Evolutionary conservation across 768 basidiomycete genomes (phyloP).

Genomic region (Clitopilus hobsonii): DNA sequence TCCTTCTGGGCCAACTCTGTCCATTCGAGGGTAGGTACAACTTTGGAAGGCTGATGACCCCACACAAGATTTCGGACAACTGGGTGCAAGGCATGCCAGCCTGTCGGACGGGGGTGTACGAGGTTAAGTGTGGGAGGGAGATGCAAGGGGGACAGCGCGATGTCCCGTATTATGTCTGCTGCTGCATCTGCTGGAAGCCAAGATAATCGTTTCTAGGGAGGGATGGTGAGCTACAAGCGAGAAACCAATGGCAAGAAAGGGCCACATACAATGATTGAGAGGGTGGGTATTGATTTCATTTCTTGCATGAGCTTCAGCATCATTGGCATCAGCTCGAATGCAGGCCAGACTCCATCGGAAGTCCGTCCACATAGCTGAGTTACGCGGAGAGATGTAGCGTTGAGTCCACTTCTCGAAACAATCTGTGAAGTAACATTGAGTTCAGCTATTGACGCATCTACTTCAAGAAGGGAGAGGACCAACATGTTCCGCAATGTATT

Average conservation of each 20-base stretch:
- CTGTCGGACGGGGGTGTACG: constrained; percentile 28
- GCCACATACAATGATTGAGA: constrained; percentile 7
- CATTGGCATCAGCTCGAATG: constrained; percentile 28
- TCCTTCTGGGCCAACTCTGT: neutral
- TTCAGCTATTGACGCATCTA: neutral
- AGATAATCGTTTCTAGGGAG: constrained; percentile 20
- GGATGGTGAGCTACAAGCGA: neutral
- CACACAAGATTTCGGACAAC: neutral
- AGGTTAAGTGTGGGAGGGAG: constrained; percentile 23
- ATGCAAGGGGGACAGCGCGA: constrained; percentile 15
- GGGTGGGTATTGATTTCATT: constrained; percentile 16
- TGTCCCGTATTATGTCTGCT: constrained; percentile 23
- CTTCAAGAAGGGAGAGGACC: neutral
- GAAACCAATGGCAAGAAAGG: neutral
- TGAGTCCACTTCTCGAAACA: constrained; percentile 18
- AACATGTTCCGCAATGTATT: constrained; percentile 27
- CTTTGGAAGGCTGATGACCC: neutral
- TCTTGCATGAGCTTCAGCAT: constrained; percentile 26
- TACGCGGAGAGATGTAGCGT: constrained; percentile 20
- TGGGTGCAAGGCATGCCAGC: constrained; percentile 15
- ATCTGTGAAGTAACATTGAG: constrained; percentile 10
- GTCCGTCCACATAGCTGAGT: constrained; percentile 27
- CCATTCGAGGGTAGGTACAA: neutral
- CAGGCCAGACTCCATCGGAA: constrained; percentile 27
- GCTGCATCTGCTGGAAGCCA: constrained; percentile 29